A percentile compares a stretch with the other conserved stretches of the same genome.
These are phyloP conservation scores for Inga oerstediana DNA, from an alignment of 306 rosid species.

Conservation along the genomic window DNA sequence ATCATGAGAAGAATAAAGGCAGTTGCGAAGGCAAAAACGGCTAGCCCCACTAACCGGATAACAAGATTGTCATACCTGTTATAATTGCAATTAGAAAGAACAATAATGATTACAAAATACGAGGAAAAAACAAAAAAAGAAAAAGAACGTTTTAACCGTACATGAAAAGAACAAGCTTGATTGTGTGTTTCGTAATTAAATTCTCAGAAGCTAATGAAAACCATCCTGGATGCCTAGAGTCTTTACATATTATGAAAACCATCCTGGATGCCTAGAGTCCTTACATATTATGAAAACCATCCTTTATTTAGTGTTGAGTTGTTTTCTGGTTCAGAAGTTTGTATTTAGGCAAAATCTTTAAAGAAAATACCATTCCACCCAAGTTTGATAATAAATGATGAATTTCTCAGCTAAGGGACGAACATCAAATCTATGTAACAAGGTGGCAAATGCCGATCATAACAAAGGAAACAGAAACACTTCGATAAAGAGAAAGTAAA, in stretches of 20 bases:
- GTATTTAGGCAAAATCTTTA: slow-evolving; percentile 5
- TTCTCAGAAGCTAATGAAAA: neutral
- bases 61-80: slow-evolving; percentile 85
- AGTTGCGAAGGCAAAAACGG: slow-evolving; percentile 93
- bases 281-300: neutral
- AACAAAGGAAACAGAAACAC: slow-evolving; percentile 6
- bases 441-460: neutral
- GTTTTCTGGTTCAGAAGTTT: neutral
- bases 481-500: slow-evolving; percentile 6
- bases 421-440: neutral
- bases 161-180: neutral
- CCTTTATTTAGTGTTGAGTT: neutral
- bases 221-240: neutral
- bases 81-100: slow-evolving; percentile 33
- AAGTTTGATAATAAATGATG: neutral
- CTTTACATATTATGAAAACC: neutral
- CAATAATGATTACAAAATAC: slow-evolving; percentile 28
- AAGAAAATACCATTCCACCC: slow-evolving; percentile 2
- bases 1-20: slow-evolving; percentile 98
- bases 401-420: slow-evolving; percentile 20
- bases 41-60: slow-evolving; percentile 81
- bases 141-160: neutral
- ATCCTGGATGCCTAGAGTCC: neutral
- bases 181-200: neutral
- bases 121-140: neutral